Conservation (phyloP, 768 basidiomycete species). For the Naganishia randhawae region DNA sequence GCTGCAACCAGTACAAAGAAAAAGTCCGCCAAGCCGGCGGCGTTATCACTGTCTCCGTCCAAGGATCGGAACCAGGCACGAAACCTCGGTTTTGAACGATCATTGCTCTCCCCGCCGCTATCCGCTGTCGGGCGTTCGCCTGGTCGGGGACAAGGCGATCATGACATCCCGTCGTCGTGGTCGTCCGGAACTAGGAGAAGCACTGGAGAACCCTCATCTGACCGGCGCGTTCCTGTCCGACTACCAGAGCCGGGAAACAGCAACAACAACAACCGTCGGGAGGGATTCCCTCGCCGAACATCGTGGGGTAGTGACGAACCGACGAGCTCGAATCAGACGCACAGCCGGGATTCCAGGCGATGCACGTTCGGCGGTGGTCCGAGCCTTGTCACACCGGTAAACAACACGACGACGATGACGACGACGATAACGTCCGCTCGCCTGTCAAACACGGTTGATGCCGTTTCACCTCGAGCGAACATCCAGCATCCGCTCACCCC, state of each 20-base stretch:
- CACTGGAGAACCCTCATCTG: background rate
- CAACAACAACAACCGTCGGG: background rate
- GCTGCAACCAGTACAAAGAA: background rate
- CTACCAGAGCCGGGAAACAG: background rate
- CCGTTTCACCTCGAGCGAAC: background rate
- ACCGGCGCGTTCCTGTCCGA: too few relatives aligned
- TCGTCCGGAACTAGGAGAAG: background rate
- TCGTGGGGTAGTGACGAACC: background rate
- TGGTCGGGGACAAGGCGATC: background rate
- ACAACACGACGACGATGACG: too few relatives aligned
- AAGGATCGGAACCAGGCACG: background rate
- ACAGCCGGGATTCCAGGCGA: background rate
- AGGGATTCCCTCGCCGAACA: background rate
- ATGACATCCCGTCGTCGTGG: background rate
- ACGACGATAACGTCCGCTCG: background rate
- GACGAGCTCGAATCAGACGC: background rate
- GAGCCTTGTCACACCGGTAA: background rate
- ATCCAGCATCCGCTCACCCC: slow-evolving; percentile 6
- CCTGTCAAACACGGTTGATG: background rate
- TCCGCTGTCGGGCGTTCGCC: background rate
- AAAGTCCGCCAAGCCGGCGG: background rate
- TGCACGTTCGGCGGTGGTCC: slow-evolving; percentile 4
- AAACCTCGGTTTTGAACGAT: background rate
- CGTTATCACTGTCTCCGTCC: background rate
- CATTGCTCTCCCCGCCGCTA: slow-evolving; percentile 1